These are phyloP conservation scores for Globisporangium uncinulatum DNA, from an alignment of 352 stramenopile species.

Conservation along the genomic window DNA sequence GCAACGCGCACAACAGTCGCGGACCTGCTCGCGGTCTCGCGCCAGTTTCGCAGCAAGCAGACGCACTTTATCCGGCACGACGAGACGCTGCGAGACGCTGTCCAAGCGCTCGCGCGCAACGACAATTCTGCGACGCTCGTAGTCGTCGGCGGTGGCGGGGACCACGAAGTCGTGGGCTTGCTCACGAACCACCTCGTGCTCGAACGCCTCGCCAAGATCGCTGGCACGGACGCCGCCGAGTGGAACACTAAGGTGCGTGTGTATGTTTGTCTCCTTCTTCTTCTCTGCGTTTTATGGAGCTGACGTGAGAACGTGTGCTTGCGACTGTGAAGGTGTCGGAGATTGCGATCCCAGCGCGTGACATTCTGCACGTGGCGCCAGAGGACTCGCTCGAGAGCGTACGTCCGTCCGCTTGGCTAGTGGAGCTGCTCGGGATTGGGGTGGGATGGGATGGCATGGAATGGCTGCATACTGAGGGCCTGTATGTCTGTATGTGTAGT, in stretches of 20 bases:
- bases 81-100: slow-evolving; percentile 57
- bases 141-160: slow-evolving; percentile 59
- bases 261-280: background rate
- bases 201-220: slow-evolving; percentile 54
- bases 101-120: slow-evolving; percentile 58
- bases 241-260: slow-evolving; percentile 53
- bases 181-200: slow-evolving; percentile 74
- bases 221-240: slow-evolving; percentile 25
- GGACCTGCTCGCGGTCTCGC: slow-evolving; percentile 64
- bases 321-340: slow-evolving; percentile 39
- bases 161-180: slow-evolving; percentile 68
- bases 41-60: slow-evolving; percentile 68
- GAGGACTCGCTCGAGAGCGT: slow-evolving; percentile 72
- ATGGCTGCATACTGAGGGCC: no score
- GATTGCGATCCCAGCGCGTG: slow-evolving; percentile 55
- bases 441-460: no score
- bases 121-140: slow-evolving; percentile 76
- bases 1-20: slow-evolving; percentile 51
- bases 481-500: no score
- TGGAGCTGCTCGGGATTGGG: slow-evolving; percentile 2
- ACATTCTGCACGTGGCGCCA: slow-evolving; percentile 74
- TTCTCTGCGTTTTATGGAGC: no score
- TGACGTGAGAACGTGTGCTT: background rate
- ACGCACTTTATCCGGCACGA: slow-evolving; percentile 66
- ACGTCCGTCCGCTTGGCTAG: slow-evolving; percentile 2